Conservation (phyloP, 805 yeast species). For the Teunomyces pallodes region DNA sequence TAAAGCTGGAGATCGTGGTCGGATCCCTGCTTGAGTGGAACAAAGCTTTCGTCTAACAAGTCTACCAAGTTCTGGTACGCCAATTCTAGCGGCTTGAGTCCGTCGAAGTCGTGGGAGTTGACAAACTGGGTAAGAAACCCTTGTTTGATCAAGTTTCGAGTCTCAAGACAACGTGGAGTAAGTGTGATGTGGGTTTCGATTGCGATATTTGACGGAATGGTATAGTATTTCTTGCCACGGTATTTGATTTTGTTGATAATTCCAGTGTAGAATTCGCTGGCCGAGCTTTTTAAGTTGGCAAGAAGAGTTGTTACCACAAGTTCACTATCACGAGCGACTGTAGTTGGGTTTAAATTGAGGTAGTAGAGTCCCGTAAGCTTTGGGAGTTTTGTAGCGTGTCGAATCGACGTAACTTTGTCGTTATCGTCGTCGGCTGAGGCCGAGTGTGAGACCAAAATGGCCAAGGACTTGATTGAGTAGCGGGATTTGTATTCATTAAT, state of each 20-base stretch:
- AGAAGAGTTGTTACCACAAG: constrained; percentile 28
- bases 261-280: constrained; percentile 32
- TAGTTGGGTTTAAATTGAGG: constrained; percentile 11
- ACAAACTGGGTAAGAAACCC: constrained; percentile 32
- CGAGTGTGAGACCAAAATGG: constrained; percentile 19
- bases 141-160: constrained; percentile 37
- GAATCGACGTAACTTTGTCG: constrained; percentile 20
- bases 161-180: constrained; percentile 37
- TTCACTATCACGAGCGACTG: constrained; percentile 29
- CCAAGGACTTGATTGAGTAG: constrained; percentile 18
- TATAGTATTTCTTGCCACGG: constrained; percentile 35
- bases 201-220: constrained; percentile 25
- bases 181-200: constrained; percentile 28
- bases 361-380: constrained; percentile 30
- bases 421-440: constrained; percentile 19
- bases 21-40: constrained; percentile 10
- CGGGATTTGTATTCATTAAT: constrained; percentile 7
- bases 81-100: constrained; percentile 28
- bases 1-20: constrained; percentile 30
- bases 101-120: constrained; percentile 33
- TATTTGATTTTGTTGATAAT: constrained; percentile 33
- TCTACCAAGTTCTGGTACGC: constrained; percentile 32
- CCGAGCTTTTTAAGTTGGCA: constrained; percentile 26
- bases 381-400: constrained; percentile 30
- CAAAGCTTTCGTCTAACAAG: constrained; percentile 16